Percentiles rank a stretch among this genome's conserved stretches.
Evolutionary conservation across 2,329 filamentous ascomycete species (phyloP).

Genomic region (Graphiopsis chlorocephala): DNA sequence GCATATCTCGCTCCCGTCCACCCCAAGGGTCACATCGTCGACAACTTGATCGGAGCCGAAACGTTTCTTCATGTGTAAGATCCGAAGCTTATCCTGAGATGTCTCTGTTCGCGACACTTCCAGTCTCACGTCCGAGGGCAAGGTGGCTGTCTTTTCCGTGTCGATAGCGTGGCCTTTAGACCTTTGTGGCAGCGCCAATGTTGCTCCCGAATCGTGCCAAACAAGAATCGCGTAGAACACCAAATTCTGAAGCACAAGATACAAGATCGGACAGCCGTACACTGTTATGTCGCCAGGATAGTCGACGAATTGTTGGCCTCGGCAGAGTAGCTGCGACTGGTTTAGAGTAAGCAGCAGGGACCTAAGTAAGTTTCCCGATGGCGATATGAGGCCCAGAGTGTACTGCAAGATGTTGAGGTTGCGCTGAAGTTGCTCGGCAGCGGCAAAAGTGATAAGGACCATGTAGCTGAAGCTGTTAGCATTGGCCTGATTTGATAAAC

Average conservation of each 20-base stretch:
- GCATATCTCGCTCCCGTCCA: slow-evolving; percentile 75
- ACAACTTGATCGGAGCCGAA: slow-evolving; percentile 74
- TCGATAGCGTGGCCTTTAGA: neutral
- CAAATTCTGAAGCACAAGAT: slow-evolving; percentile 70
- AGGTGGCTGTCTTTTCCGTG: neutral
- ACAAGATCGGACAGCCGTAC: slow-evolving; percentile 81
- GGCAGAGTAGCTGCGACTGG: slow-evolving; percentile 75
- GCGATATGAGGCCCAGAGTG: slow-evolving; percentile 68
- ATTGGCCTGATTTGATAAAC: slow-evolving; percentile 12
- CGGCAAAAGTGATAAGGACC: slow-evolving; percentile 63
- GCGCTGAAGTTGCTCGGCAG: slow-evolving; percentile 65
- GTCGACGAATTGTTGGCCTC: slow-evolving; percentile 47
- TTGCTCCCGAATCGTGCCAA: slow-evolving; percentile 63
- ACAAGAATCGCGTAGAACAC: slow-evolving; percentile 69
- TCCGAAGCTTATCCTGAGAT: slow-evolving; percentile 65
- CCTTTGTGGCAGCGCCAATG: slow-evolving; percentile 8
- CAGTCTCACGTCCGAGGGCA: slow-evolving; percentile 53
- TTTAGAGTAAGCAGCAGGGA: slow-evolving; percentile 77
- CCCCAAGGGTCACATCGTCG: slow-evolving; percentile 78
- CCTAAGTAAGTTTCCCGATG: slow-evolving; percentile 73
- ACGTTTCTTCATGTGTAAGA: slow-evolving; percentile 72
- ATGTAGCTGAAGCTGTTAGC: slow-evolving; percentile 6
- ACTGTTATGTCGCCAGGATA: slow-evolving; percentile 67
- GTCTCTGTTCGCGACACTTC: slow-evolving; percentile 50
- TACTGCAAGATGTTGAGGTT: slow-evolving; percentile 71